Evolutionary conservation across 2,329 filamentous ascomycete species (phyloP).

Genomic region (Pleoardoris graminearum): DNA sequence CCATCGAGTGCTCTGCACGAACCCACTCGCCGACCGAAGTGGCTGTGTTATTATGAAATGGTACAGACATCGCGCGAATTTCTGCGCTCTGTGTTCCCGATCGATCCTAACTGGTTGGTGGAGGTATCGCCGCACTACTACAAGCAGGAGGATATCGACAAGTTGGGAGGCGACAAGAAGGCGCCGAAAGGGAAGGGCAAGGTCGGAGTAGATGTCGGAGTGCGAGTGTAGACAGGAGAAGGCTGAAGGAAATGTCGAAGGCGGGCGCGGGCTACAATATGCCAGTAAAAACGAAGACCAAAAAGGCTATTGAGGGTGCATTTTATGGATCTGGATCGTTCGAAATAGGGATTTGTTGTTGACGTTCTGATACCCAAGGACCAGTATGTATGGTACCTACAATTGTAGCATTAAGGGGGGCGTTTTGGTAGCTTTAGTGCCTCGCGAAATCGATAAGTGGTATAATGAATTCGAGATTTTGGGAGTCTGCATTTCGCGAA

Average conservation of each 20-base stretch:
- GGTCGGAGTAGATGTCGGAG: conserved; percentile 11
- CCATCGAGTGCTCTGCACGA: conserved; percentile 82
- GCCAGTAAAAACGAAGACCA: too few relatives aligned
- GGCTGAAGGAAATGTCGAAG: not conserved
- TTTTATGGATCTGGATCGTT: too few relatives aligned
- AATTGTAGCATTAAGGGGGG: too few relatives aligned
- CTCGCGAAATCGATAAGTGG: too few relatives aligned
- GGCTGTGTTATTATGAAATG: conserved; percentile 84
- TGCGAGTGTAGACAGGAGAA: not conserved
- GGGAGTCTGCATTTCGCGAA: too few relatives aligned
- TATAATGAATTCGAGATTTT: too few relatives aligned
- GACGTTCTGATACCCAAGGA: too few relatives aligned
- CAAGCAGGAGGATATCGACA: conserved; percentile 87
- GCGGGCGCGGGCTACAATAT: too few relatives aligned
- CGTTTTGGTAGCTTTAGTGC: too few relatives aligned
- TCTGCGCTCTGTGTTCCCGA: conserved; percentile 83
- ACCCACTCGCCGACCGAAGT: conserved; percentile 70
- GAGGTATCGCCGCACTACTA: conserved; percentile 95
- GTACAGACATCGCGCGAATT: conserved; percentile 88
- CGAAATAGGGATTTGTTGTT: too few relatives aligned
- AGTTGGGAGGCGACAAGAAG: conserved; percentile 74
- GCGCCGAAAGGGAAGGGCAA: conserved; percentile 63
- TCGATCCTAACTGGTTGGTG: conserved; percentile 81
- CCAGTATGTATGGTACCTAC: too few relatives aligned
- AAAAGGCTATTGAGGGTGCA: too few relatives aligned